Base-by-base conservation (phyloP, 495 filamentous ascomycete species). In the Neurospora sp. region DNA sequence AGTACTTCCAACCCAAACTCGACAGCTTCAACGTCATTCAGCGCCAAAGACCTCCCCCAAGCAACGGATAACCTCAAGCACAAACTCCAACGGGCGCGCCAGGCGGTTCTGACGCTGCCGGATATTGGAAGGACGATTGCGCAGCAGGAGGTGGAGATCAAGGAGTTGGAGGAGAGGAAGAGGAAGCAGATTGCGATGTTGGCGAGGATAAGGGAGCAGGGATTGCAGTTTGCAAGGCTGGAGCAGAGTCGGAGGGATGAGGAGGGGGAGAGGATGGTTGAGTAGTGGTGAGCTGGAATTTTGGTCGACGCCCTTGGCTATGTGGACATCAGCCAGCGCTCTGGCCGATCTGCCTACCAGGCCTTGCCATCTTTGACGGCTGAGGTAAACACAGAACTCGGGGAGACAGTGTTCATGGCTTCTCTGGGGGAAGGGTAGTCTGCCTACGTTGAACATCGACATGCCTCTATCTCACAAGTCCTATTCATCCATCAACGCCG, bases 91-190 rank as follows among this genome's bases (percentile, higher is more conserved):
- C 91, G 89, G 74, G 95, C 94, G 69, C 86, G 91, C 20, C 82
- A 75, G 9, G 89, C 90, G 45, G 85, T 97, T 14, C 85, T 88
- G 72, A 82, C 82, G 70, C 82, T 98, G 74, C 92, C 92, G 14
- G 94, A 96, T 82, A 85, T 96, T 68, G 83, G 89, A 14, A 86
- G 93, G 70, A 87, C 83, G n/a, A 82, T 93, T 2, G 83, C 86
- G 68, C 93, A 97, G 77, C 94, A 97, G 83, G 87, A 93, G 74
- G 86, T 81, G 48, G 94, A 97, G 85, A 94, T 98, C 65, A 75
- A 74, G 65, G 89, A 91, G 76, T 85, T 98, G 61, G 90, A 94
- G 82, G 90, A 87, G 71, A 83, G 86, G 72, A 87, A 92, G 73
- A 79, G 80, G 71, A 84, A 82, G 71, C 87, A 94, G 82, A 85